Base-by-base conservation (phyloP, 2,329 filamentous ascomycete species). In the Reticulascus tulasneorum region DNA sequence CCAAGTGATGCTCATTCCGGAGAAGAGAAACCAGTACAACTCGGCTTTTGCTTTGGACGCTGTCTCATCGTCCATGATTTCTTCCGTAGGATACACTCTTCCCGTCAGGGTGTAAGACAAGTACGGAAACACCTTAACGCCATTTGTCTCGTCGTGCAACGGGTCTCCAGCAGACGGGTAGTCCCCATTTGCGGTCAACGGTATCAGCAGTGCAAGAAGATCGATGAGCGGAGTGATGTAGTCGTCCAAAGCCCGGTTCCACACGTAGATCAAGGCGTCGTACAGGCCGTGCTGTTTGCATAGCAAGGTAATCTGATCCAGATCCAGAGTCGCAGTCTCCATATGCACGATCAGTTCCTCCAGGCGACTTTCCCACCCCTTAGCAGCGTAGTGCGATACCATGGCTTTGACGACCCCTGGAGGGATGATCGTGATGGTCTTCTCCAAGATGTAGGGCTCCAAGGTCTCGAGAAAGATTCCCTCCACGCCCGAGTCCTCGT, bases 341-440 rank as follows among this genome's bases (percentile, higher is more conserved):
- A 98, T 83, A 46, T 91, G 83, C 57, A 91, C 97, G 21, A 98
- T 85, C 59, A 97, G 84, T 60, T 97, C 91, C 62, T 98, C 94
- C 7, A 98, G 70, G 9, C 84, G 80, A 42, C 76, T 77, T 48
- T 90, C 83, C 51, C 84, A 79, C 29, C 86, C 86, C 42, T 80
- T 83, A 24, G 71, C 73, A 13, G 89, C 84, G 56, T 86, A 97
- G 56, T 94, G 79, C 9, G 75, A 75, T 22, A 97, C 86, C 55
- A 97, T 71, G 33, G 86, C 79, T 59, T 97, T 96, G 46, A 97
- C 79, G 7, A 93, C 82, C 5, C 77, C 76, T 1, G 93, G 89
- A 7, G 93, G 93, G 7, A 96, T 68, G 6, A 77, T 71, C 4
- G 75, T 79, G 42, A 97, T 80, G 26, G 80, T 77, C 35, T 79